phyloP scores from a whole-genome alignment of 140 eudicot genomes.

The Bidens hawaiensis region DNA sequence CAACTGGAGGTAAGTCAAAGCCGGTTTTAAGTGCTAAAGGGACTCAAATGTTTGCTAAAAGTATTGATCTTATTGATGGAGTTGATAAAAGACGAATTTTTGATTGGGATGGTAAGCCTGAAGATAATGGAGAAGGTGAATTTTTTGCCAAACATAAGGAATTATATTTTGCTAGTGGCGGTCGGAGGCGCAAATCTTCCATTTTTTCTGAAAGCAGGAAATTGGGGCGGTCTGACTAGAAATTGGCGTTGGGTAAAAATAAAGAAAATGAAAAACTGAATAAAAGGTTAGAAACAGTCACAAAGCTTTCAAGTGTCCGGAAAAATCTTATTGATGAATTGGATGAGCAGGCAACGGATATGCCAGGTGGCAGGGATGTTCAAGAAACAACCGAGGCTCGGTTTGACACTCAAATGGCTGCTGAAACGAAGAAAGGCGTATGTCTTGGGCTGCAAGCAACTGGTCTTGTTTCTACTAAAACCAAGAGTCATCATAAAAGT shows the following conservation, averaged over 20 bases:
- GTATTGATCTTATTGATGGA: constrained; percentile 30
- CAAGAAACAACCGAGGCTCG: constrained; percentile 39
- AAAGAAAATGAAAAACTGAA: constrained; percentile 25
- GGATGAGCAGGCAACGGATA: constrained; percentile 31
- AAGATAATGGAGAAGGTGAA: constrained; percentile 92
- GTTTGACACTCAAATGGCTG: constrained; percentile 89
- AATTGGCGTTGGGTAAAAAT: constrained; percentile 26
- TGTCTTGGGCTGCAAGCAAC: constrained; percentile 33
- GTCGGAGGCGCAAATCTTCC: constrained; percentile 23
- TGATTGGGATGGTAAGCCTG: constrained; percentile 78
- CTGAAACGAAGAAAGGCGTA: constrained; percentile 75
- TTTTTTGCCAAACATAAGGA: constrained; percentile 67
- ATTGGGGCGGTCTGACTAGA: constrained; percentile 34
- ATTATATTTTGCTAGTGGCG: constrained; percentile 34
- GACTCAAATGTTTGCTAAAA: constrained; percentile 54
- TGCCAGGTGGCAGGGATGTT: constrained; percentile 23
- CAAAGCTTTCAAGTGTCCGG: constrained; percentile 2
- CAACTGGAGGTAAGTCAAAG: constrained; percentile 42
- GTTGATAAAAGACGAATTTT: constrained; percentile 37
- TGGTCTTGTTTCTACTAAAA: constrained; percentile 14
- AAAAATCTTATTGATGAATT: constrained; percentile 41
- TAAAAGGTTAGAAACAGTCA: constrained; percentile 19
- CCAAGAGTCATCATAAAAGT: constrained; percentile 11
- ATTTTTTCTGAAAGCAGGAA: constrained; percentile 27
- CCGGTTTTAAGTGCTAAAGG: constrained; percentile 61